phyloP scores from a whole-genome alignment of 768 basidiomycete species.

The Phallus indusiatus region DNA sequence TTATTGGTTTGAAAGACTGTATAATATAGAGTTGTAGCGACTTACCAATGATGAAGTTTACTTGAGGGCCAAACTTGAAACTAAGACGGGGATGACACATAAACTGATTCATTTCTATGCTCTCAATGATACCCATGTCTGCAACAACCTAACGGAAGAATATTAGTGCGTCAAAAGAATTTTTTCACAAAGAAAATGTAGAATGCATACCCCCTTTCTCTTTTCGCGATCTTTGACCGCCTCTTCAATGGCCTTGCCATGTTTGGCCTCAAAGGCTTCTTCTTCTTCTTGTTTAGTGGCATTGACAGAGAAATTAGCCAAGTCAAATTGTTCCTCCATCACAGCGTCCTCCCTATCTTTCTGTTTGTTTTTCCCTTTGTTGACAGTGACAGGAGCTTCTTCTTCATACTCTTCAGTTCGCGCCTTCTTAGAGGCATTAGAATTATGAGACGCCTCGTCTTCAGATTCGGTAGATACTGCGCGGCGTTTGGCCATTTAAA shows the following conservation, averaged over 20 bases:
- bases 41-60: slow-evolving; percentile 94
- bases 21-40: neutral
- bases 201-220: slow-evolving; percentile 36
- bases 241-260: slow-evolving; percentile 46
- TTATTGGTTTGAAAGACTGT: slow-evolving; percentile 1
- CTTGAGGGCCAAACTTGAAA: slow-evolving; percentile 83
- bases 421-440: slow-evolving; percentile 23
- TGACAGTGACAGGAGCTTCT: slow-evolving; percentile 20
- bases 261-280: slow-evolving; percentile 57
- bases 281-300: slow-evolving; percentile 36
- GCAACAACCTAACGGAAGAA: slow-evolving; percentile 56
- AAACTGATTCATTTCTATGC: slow-evolving; percentile 83
- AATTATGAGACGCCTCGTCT: slow-evolving; percentile 21
- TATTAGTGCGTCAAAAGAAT: neutral
- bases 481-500: slow-evolving; percentile 47
- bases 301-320: slow-evolving; percentile 11
- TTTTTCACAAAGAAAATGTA: neutral
- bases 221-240: slow-evolving; percentile 37
- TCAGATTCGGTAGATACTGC: slow-evolving; percentile 23
- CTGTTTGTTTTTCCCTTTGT: slow-evolving; percentile 14
- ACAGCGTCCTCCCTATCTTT: slow-evolving; percentile 16
- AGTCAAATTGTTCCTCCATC: neutral
- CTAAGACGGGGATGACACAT: slow-evolving; percentile 89
- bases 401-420: slow-evolving; percentile 22
- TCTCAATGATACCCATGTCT: slow-evolving; percentile 81